These are phyloP conservation scores for Rhinocladiella mackenziei DNA, from an alignment of 2,329 filamentous ascomycete genomes.

Conservation along the genomic window DNA sequence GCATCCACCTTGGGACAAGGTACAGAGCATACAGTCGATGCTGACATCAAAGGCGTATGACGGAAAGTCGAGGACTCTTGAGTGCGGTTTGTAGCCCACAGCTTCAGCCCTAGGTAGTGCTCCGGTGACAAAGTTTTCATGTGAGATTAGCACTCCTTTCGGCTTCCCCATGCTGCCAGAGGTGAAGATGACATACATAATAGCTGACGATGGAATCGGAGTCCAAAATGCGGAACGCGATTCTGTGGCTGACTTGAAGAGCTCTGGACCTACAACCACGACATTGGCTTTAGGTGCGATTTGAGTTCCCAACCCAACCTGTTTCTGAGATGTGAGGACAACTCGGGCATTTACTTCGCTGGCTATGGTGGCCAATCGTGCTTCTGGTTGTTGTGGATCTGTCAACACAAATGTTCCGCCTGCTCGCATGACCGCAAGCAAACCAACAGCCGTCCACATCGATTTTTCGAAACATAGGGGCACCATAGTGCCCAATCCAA, in stretches of 20 bases:
- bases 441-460: slow-evolving; percentile 41
- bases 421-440: slow-evolving; percentile 41
- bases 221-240: slow-evolving; percentile 19
- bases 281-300: slow-evolving; percentile 34
- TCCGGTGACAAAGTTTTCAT: slow-evolving; percentile 32
- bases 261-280: not conserved
- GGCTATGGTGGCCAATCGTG: slow-evolving; percentile 36
- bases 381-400: slow-evolving; percentile 40
- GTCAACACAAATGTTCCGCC: slow-evolving; percentile 43
- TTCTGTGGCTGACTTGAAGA: not conserved
- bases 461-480: slow-evolving; percentile 44
- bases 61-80: slow-evolving; percentile 41
- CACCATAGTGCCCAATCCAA: slow-evolving; percentile 40
- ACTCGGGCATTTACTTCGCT: slow-evolving; percentile 35
- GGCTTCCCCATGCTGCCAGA: slow-evolving; percentile 33
- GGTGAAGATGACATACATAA: slow-evolving; percentile 35
- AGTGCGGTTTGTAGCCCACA: slow-evolving; percentile 39
- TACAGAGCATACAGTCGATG: slow-evolving; percentile 38
- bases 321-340: slow-evolving; percentile 35
- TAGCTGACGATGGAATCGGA: slow-evolving; percentile 12
- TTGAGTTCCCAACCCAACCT: slow-evolving; percentile 30
- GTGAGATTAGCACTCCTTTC: slow-evolving; percentile 37
- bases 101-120: slow-evolving; percentile 48
- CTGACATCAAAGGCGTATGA: slow-evolving; percentile 47
- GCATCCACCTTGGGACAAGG: slow-evolving; percentile 42